Conservation (phyloP, 2,329 filamentous ascomycete genomes). For the Diaporthe australafricana region DNA sequence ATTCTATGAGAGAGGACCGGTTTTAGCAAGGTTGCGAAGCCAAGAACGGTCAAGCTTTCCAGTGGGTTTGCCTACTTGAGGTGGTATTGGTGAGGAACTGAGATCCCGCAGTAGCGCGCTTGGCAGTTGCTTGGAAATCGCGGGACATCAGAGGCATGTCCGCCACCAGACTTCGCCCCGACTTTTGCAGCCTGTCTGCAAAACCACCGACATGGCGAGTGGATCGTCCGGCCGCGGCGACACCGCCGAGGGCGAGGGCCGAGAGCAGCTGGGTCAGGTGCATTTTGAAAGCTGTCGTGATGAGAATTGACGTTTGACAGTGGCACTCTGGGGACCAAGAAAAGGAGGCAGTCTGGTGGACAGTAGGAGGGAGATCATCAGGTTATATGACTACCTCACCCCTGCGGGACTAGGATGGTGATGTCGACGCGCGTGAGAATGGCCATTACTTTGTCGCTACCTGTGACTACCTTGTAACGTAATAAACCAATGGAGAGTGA, state of each 20-base stretch:
- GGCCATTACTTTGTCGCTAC: background rate
- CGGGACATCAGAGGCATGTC: conserved; percentile 13
- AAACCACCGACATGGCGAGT: conserved; percentile 35
- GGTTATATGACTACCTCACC: conserved; percentile 5
- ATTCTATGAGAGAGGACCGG: conserved; percentile 55
- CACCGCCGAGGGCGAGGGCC: conserved; percentile 28
- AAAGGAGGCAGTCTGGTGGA: background rate
- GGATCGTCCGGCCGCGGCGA: conserved; percentile 30
- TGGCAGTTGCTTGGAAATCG: conserved; percentile 26
- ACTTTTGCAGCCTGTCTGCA: conserved; percentile 28
- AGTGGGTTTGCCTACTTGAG: conserved; percentile 28
- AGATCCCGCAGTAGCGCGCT: conserved; percentile 30
- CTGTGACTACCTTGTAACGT: conserved; percentile 3
- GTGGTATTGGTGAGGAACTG: conserved; percentile 37
- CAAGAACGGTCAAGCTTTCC: background rate
- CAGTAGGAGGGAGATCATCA: background rate
- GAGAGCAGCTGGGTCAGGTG: conserved; percentile 28
- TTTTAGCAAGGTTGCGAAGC: conserved; percentile 1
- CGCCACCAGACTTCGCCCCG: conserved; percentile 2
- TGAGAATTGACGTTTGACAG: conserved; percentile 9
- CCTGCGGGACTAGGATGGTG: background rate
- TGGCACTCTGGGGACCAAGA: background rate
- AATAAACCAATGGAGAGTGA: background rate
- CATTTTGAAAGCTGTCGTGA: conserved; percentile 22
- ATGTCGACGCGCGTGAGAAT: background rate